These are phyloP conservation scores for Ceratobasidium sp. DNA, from an alignment of 1,284 basidiomycete species.

Conservation along the genomic window DNA sequence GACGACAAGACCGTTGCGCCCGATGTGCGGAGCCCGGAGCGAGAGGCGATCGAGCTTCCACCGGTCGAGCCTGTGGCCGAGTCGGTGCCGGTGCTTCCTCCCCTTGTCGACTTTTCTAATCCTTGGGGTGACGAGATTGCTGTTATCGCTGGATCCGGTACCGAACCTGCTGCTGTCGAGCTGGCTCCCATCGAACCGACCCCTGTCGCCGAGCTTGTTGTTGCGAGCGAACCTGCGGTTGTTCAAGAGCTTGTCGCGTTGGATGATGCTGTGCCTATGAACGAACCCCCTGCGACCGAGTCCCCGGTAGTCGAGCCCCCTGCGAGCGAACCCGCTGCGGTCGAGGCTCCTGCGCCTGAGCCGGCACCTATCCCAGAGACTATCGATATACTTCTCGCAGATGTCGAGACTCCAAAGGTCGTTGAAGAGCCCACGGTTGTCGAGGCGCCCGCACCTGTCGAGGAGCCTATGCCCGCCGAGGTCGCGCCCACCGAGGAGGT, in stretches of 20 bases:
- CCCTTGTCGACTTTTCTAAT: neutral
- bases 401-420: neutral
- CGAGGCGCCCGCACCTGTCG: no score
- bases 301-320: no score
- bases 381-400: neutral
- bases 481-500: no score
- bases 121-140: neutral
- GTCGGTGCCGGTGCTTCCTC: neutral
- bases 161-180: neutral
- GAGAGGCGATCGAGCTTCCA: neutral
- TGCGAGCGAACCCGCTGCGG: neutral
- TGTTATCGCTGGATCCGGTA: neutral
- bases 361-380: neutral
- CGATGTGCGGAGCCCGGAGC: conserved; percentile 8
- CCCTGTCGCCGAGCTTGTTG: neutral
- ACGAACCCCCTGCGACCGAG: neutral
- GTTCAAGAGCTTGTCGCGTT: neutral
- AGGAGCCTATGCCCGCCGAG: no score
- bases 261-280: neutral
- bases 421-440: no score
- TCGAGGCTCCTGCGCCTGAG: neutral
- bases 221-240: neutral
- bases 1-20: conserved; percentile 30
- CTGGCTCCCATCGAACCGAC: no score
- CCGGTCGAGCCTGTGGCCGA: neutral